These are phyloP conservation scores for Gossypium sturtianum DNA, from an alignment of 345 rosid genomes.

Conservation along the genomic window DNA sequence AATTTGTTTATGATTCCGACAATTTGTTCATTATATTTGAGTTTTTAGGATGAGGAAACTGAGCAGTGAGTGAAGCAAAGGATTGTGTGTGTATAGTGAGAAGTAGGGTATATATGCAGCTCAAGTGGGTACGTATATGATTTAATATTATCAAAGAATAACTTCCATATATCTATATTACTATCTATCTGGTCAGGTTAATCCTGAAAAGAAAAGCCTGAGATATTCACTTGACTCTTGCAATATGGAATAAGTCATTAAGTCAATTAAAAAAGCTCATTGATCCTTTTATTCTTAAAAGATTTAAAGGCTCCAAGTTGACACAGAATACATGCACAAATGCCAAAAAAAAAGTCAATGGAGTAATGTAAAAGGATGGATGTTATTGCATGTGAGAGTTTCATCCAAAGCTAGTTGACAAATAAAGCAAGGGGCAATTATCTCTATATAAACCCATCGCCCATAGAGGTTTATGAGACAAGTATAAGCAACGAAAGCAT, in stretches of 20 bases:
- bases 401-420: neutral
- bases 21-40: too few species aligned
- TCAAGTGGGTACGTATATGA: too few species aligned
- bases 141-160: neutral
- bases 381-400: neutral
- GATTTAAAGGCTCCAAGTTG: constrained; percentile 1
- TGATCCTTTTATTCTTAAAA: neutral
- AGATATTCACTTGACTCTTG: constrained; percentile 16
- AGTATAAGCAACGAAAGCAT: too few species aligned
- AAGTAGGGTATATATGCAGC: too few species aligned
- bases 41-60: too few species aligned
- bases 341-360: neutral
- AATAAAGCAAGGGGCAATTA: neutral
- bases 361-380: neutral
- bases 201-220: neutral
- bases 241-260: neutral
- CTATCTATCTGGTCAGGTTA: neutral
- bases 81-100: too few species aligned
- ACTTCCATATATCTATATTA: neutral
- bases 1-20: too few species aligned
- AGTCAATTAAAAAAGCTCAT: neutral
- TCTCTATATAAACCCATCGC: constrained; percentile 10
- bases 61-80: too few species aligned
- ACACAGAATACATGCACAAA: neutral
- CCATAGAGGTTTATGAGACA: neutral